phyloP scores from a whole-genome alignment of 1,284 basidiomycete species.

The Microstroma glucosiphilum region DNA sequence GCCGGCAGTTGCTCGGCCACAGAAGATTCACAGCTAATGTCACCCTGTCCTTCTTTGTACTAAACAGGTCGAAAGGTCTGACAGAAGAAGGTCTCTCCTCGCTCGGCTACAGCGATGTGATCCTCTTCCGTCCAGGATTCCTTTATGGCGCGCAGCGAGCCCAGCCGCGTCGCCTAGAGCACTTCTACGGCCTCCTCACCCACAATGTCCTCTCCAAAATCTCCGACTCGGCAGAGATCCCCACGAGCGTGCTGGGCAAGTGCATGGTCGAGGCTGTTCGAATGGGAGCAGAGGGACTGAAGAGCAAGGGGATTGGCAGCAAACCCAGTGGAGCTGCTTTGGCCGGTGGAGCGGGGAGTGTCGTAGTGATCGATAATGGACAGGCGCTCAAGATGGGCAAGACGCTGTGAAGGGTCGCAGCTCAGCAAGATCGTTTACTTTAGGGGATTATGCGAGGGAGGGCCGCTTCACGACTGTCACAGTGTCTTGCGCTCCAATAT shows the following conservation, averaged over 20 bases:
- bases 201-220: conserved; percentile 8
- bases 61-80: conserved; percentile 61
- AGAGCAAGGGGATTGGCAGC: conserved; percentile 3
- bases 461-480: no score
- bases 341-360: neutral
- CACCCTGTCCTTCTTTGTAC: conserved; percentile 6
- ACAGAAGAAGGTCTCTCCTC: conserved; percentile 65
- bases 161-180: conserved; percentile 51
- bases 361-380: conserved; percentile 14
- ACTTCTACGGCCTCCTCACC: conserved; percentile 3
- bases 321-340: neutral
- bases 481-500: no score
- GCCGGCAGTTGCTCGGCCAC: conserved; percentile 45
- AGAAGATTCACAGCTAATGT: conserved; percentile 12
- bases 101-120: conserved; percentile 64
- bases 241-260: conserved; percentile 17
- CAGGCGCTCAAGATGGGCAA: conserved; percentile 11
- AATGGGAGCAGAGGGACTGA: conserved; percentile 15
- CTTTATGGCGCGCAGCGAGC: conserved; percentile 52
- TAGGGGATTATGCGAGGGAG: no score
- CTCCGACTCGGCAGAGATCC: conserved; percentile 11
- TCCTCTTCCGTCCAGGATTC: conserved; percentile 63
- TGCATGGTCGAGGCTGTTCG: conserved; percentile 23
- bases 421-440: no score
- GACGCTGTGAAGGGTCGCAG: no score